These are phyloP conservation scores for Colletotrichum sp. DNA, from an alignment of 2,329 filamentous ascomycete genomes.

Conservation along the genomic window DNA sequence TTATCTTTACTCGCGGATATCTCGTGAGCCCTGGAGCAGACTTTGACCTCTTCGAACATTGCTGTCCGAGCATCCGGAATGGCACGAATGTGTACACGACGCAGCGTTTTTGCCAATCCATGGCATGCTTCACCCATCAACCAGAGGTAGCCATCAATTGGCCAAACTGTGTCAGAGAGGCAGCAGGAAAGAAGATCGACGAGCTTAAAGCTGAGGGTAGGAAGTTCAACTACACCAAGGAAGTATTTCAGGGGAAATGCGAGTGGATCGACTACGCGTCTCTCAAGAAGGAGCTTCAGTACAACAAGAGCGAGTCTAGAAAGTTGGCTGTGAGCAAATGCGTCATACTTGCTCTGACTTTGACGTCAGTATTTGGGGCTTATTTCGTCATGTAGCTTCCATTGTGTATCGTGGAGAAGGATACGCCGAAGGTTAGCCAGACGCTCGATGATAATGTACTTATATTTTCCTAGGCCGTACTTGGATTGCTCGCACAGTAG, in stretches of 20 bases:
- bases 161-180: background rate
- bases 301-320: background rate
- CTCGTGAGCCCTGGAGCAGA: background rate
- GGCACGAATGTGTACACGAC: background rate
- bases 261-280: background rate
- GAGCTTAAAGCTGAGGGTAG: background rate
- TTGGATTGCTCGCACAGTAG: rapidly evolving
- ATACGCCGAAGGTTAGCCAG: background rate
- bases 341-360: background rate
- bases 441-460: background rate
- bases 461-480: rapidly evolving
- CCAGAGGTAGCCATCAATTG: background rate
- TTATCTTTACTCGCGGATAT: background rate
- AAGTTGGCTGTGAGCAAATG: background rate
- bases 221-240: background rate
- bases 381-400: background rate
- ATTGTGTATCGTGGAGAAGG: rapidly evolving
- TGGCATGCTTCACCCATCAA: background rate
- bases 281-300: background rate
- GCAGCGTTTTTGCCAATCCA: background rate
- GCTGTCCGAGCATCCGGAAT: background rate
- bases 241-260: background rate
- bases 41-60: background rate
- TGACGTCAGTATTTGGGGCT: background rate
- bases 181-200: background rate